A percentile compares a stretch with the other conserved stretches of the same genome.
These are phyloP conservation scores for Hippophae rhamnoides DNA, from an alignment of 306 rosid genomes.

Conservation along the genomic window DNA sequence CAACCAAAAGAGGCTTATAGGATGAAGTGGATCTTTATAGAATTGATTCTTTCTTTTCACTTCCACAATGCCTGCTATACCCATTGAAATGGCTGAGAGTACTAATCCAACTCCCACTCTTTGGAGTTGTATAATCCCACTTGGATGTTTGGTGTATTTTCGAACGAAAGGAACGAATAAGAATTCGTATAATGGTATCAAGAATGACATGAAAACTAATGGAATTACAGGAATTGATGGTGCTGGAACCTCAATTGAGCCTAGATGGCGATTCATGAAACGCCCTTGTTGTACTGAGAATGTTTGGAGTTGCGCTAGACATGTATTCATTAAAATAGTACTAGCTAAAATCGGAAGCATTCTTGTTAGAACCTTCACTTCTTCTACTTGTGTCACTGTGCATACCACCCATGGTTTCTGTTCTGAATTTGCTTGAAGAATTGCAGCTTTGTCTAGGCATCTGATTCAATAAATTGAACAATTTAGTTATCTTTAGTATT, in stretches of 20 bases:
- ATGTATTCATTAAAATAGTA: constrained; percentile 79
- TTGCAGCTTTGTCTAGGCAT: constrained; percentile 65
- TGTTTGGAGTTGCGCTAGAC: constrained; percentile 85
- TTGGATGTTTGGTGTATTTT: constrained; percentile 58
- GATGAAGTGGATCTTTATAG: constrained; percentile 26
- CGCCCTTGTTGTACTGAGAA: constrained; percentile 71
- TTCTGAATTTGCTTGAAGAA: constrained; percentile 29
- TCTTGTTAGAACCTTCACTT: constrained; percentile 68
- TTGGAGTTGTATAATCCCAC: constrained; percentile 78
- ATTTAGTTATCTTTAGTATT: neutral
- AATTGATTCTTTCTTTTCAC: constrained; percentile 51
- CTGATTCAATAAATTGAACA: constrained; percentile 23
- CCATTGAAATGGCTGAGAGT: constrained; percentile 62
- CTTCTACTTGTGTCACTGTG: constrained; percentile 80
- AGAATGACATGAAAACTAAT: constrained; percentile 43
- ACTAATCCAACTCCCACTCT: constrained; percentile 74
- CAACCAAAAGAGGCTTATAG: constrained; percentile 63
- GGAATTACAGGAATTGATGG: constrained; percentile 76
- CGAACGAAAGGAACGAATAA: constrained; percentile 67
- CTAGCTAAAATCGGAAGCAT: constrained; percentile 72
- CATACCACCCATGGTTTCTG: constrained; percentile 54
- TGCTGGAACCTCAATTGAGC: constrained; percentile 48
- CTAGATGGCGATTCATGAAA: constrained; percentile 46
- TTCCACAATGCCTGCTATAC: constrained; percentile 55
- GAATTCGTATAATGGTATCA: constrained; percentile 60